These are phyloP conservation scores for Ambrosia trifida DNA, from an alignment of 129 eudicot genomes.

Conservation along the genomic window DNA sequence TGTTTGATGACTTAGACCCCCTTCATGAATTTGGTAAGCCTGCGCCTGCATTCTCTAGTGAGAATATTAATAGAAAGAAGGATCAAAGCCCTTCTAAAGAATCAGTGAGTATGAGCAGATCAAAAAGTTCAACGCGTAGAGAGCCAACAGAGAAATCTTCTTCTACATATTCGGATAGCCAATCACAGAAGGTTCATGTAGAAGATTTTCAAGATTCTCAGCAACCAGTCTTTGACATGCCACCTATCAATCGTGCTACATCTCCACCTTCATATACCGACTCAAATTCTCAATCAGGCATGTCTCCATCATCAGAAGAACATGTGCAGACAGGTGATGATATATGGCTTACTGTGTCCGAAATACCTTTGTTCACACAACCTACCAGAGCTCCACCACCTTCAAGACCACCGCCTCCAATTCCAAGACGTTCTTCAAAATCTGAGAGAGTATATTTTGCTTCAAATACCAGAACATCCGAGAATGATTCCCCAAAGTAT, in stretches of 20 bases:
- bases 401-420: conserved; percentile 94
- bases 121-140: conserved; percentile 44
- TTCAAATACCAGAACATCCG: conserved; percentile 47
- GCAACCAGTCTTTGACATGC: conserved; percentile 62
- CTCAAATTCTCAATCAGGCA: conserved; percentile 47
- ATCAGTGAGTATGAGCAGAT: conserved; percentile 32
- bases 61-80: conserved; percentile 41
- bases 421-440: conserved; percentile 61
- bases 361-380: conserved; percentile 87
- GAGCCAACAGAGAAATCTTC: conserved; percentile 55
- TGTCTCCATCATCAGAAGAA: conserved; percentile 60
- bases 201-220: conserved; percentile 66
- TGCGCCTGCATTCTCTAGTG: conserved; percentile 51
- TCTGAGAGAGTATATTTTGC: conserved; percentile 52
- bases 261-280: conserved; percentile 67
- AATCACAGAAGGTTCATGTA: conserved; percentile 47
- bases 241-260: conserved; percentile 52
- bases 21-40: conserved; percentile 67
- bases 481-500: conserved; percentile 49
- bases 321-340: conserved; percentile 53
- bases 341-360: conserved; percentile 89
- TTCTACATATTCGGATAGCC: conserved; percentile 50
- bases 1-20: conserved; percentile 82
- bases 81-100: conserved; percentile 57
- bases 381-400: conserved; percentile 96